These are phyloP conservation scores for Verticillium alfalfae DNA, from an alignment of 2,329 filamentous ascomycete species.

Conservation along the genomic window DNA sequence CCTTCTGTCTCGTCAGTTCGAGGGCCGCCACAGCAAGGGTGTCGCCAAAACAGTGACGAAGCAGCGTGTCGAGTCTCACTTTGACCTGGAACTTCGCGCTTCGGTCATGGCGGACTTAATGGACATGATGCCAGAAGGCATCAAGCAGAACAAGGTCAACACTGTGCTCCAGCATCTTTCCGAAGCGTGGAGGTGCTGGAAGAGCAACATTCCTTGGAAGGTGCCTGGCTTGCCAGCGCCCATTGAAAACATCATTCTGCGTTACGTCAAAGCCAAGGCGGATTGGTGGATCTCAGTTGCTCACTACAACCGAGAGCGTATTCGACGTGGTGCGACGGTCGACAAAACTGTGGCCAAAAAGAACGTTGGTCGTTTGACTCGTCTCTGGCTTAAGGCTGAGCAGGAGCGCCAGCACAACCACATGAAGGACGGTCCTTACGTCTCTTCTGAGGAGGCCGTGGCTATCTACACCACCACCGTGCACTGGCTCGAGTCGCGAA, in stretches of 20 bases:
- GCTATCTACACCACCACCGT: conserved; percentile 99
- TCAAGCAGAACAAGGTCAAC: conserved; percentile 99
- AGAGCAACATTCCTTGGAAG: conserved; percentile 99
- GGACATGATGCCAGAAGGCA: conserved; percentile 99
- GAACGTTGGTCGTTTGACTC: conserved; percentile 89
- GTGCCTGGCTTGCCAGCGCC: conserved; percentile 92
- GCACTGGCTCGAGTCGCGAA: conserved; percentile 96
- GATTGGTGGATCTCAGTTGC: conserved; percentile 99
- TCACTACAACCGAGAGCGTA: conserved; percentile 97
- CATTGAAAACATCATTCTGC: conserved; percentile 97
- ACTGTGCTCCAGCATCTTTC: conserved; percentile 95
- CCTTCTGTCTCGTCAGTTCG: conserved; percentile 91
- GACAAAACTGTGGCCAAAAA: conserved; percentile 99
- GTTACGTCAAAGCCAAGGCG: conserved; percentile 98
- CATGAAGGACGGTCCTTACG: conserved; percentile 97
- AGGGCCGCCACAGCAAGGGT: conserved; percentile 96
- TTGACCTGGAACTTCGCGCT: conserved; percentile 92
- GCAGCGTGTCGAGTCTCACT: conserved; percentile 97
- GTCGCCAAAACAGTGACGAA: conserved; percentile 99
- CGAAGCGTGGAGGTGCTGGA: conserved; percentile 99
- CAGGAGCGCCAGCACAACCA: conserved; percentile 99
- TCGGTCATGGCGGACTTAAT: conserved; percentile 99
- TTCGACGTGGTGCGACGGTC: conserved; percentile 90
- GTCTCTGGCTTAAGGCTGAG: conserved; percentile 95
- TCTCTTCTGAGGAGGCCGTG: conserved; percentile 96